Percentiles rank a stretch among this genome's conserved stretches.
phyloP scores from a whole-genome alignment of 108 stramenopile species.

The Hondaea fermentalgiana region DNA sequence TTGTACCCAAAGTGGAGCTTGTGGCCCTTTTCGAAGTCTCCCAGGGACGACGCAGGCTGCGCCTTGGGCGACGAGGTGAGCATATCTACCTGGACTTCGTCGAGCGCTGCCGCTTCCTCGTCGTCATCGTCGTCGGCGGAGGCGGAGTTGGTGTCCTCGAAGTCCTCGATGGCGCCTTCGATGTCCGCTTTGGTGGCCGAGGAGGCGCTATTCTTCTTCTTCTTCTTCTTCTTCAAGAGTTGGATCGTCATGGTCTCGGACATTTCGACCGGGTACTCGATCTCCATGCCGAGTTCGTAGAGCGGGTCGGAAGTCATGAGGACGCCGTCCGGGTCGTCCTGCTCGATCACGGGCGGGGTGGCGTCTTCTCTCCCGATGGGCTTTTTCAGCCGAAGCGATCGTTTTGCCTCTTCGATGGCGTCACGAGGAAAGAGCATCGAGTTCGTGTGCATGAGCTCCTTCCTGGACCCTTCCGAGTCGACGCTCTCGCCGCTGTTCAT shows the following conservation, averaged over 20 bases:
- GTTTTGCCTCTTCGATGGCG: conserved; percentile 2
- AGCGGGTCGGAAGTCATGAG: not conserved
- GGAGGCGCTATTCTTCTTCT: not conserved
- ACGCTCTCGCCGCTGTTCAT: no score
- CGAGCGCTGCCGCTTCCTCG: not conserved
- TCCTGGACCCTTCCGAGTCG: not conserved
- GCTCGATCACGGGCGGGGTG: not conserved
- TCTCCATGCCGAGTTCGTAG: not conserved
- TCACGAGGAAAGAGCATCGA: not conserved
- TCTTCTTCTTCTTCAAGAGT: not conserved
- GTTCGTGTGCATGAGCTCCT: conserved; percentile 2
- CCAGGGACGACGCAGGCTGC: not conserved
- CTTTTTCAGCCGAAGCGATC: not conserved
- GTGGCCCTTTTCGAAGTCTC: not conserved
- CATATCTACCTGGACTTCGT: not conserved
- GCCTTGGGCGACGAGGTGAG: not conserved
- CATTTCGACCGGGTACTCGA: not conserved
- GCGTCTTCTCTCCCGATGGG: not conserved
- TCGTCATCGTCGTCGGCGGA: not conserved
- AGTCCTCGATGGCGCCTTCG: not conserved
- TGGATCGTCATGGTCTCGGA: not conserved
- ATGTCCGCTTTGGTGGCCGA: not conserved
- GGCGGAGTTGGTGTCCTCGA: not conserved
- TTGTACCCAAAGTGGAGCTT: not conserved
- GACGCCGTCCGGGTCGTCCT: not conserved